Evolutionary conservation across 2,329 filamentous ascomycete species (phyloP).

Genomic region (Fusarium globosum): DNA sequence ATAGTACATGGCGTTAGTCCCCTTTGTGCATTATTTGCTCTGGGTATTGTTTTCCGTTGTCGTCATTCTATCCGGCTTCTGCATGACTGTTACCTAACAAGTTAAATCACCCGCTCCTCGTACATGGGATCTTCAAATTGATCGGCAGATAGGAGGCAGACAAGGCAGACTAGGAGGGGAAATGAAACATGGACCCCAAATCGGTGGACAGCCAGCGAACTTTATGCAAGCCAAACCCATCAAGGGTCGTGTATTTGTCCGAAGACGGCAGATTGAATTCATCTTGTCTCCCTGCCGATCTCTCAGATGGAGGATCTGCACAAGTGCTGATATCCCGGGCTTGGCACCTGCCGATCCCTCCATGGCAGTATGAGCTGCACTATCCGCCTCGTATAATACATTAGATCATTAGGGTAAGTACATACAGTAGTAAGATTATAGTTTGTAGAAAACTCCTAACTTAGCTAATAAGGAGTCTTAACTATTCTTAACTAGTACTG

Average conservation of each 20-base stretch:
- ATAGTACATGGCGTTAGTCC: too few relatives aligned
- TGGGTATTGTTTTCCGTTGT: background rate
- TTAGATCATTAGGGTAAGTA: background rate
- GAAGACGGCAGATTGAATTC: background rate
- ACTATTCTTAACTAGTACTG: rapidly evolving
- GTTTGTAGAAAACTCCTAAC: background rate
- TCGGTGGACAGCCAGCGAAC: background rate
- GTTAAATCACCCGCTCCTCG: background rate
- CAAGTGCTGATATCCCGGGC: background rate
- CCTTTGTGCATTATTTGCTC: background rate
- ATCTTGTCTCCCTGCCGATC: background rate
- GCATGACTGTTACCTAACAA: background rate
- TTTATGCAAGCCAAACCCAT: background rate
- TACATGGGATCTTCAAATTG: background rate
- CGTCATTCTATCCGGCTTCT: background rate
- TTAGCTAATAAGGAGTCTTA: background rate
- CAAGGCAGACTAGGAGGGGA: background rate
- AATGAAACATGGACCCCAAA: background rate
- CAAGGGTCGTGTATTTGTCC: background rate
- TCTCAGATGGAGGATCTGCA: background rate
- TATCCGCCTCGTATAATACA: background rate
- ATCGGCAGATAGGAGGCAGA: background rate
- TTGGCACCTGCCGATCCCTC: background rate
- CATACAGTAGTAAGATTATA: background rate
- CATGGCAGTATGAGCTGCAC: background rate